A percentile compares a stretch with the other conserved stretches of the same genome.
Conservation (phyloP, 805 yeast genomes). For the Saccharomycopsis olivae region DNA sequence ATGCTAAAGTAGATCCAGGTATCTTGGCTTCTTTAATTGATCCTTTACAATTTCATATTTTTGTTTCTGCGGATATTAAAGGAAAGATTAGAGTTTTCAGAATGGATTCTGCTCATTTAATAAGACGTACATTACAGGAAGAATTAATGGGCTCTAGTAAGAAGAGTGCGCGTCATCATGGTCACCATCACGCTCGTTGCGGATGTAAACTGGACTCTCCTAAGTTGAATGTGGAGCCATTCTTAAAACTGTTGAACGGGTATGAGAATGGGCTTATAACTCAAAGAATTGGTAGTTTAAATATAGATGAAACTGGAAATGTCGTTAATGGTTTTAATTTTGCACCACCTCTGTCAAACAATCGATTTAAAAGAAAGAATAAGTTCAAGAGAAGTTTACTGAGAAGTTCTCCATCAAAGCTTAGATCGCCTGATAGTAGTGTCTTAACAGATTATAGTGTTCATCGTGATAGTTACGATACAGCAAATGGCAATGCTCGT, state of each 20-base stretch:
- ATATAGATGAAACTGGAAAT: background rate
- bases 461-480: too few species aligned
- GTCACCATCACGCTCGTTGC: background rate
- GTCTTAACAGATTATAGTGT: too few species aligned
- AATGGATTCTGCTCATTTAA: conserved; percentile 56
- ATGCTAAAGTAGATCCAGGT: background rate
- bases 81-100: conserved; percentile 73
- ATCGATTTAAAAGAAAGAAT: too few species aligned
- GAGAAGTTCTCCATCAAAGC: too few species aligned
- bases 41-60: conserved; percentile 29
- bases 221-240: conserved; percentile 5
- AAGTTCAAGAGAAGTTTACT: too few species aligned
- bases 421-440: too few species aligned
- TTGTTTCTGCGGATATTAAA: conserved; percentile 65
- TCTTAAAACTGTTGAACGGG: conserved; percentile 3
- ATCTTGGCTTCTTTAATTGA: conserved; percentile 8
- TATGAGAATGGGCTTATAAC: conserved; percentile 1
- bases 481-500: too few species aligned
- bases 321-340: too few species aligned
- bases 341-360: too few species aligned
- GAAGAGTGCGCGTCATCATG: background rate
- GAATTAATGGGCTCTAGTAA: conserved; percentile 11
- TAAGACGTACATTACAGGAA: conserved; percentile 28
- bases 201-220: background rate
- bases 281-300: background rate